A percentile compares a stretch with the other conserved stretches of the same genome.
Conservation (phyloP, 192 early-diverging fungal species). For the Linnemannia schmuckeri region DNA sequence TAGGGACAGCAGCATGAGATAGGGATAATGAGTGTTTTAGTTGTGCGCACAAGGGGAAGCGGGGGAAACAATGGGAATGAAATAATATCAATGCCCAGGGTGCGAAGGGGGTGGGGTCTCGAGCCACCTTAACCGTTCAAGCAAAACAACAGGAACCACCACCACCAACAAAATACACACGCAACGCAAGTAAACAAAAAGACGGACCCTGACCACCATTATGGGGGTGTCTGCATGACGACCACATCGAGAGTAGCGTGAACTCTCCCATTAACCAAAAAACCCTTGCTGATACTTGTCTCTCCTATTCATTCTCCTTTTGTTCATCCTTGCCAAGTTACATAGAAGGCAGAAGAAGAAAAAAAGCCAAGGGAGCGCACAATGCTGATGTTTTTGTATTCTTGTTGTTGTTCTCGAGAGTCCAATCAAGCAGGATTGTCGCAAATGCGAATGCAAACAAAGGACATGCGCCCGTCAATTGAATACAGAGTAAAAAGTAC, state of each 20-base stretch:
- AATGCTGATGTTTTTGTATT: not conserved
- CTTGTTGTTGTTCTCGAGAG: not conserved
- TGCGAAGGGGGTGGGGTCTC: not conserved
- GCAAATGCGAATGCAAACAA: not conserved
- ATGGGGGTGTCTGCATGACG: not conserved
- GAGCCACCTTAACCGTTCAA: not conserved
- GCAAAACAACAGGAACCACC: not conserved
- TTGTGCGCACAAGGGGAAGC: not conserved
- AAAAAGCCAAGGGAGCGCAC: not conserved
- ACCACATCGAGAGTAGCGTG: not conserved
- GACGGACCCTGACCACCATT: not conserved
- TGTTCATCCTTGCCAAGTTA: not conserved
- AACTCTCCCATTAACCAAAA: not conserved
- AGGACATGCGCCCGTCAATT: not conserved
- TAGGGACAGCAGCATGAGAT: not conserved
- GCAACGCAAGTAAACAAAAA: not conserved
- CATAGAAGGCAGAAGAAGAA: not conserved
- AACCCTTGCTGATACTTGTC: too few relatives aligned
- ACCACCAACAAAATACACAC: not conserved
- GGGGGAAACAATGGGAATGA: constrained; percentile 5
- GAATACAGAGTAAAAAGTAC: not conserved
- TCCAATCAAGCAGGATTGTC: not conserved
- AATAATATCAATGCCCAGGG: not conserved
- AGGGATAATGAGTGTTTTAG: not conserved
- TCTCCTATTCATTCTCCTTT: not conserved